phyloP scores from a whole-genome alignment of 2,329 filamentous ascomycete species.

The Niveomyces coronatus region DNA sequence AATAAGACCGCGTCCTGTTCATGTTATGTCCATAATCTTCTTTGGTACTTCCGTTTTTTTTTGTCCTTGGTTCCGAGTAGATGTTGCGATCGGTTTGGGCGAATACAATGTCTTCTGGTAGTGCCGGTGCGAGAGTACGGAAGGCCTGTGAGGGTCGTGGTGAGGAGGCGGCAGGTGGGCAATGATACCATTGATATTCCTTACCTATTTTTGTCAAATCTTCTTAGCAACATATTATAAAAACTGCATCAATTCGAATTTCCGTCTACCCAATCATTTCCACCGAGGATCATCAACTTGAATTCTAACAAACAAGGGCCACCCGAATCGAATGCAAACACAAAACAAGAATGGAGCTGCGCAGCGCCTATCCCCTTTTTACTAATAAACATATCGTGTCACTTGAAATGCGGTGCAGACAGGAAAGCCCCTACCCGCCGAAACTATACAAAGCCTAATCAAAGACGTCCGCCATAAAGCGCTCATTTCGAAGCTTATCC shows the following conservation, averaged over 20 bases:
- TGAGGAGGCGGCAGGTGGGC: constrained; percentile 1
- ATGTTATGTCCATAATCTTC: neutral
- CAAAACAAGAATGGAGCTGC: too few species aligned
- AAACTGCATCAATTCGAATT: neutral
- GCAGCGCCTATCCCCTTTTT: too few species aligned
- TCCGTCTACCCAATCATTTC: neutral
- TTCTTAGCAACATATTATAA: neutral
- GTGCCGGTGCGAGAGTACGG: too few species aligned
- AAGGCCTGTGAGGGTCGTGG: too few species aligned
- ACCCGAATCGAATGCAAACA: too few species aligned
- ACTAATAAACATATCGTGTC: too few species aligned
- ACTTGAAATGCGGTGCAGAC: too few species aligned
- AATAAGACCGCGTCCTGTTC: too few species aligned
- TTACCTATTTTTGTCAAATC: neutral
- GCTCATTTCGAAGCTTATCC: constrained; percentile 39
- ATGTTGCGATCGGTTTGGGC: neutral
- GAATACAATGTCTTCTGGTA: neutral
- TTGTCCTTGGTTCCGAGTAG: neutral
- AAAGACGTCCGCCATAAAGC: constrained; percentile 53
- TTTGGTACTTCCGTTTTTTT: neutral
- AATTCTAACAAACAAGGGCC: too few species aligned
- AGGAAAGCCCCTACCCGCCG: too few species aligned
- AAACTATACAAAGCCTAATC: constrained; percentile 25
- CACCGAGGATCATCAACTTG: too few species aligned
- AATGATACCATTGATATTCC: constrained; percentile 7